phyloP scores from a whole-genome alignment of 768 basidiomycete genomes.

The Pleurotus eryngii region DNA sequence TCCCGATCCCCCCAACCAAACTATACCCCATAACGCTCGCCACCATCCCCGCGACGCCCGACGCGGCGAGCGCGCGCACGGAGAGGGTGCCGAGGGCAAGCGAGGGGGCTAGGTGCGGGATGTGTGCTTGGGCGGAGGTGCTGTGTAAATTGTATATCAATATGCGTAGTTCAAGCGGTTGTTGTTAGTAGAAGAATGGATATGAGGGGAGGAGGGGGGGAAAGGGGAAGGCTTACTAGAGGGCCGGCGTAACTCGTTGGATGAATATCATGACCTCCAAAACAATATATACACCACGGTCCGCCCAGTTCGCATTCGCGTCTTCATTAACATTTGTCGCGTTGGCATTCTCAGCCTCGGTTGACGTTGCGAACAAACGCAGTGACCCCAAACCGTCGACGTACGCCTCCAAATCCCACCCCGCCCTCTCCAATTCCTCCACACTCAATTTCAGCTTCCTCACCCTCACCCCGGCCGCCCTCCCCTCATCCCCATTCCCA shows the following conservation, averaged over 20 bases:
- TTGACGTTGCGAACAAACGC: no score
- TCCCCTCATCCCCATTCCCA: no score
- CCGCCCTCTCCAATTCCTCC: background rate
- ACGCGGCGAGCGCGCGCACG: constrained; percentile 4
- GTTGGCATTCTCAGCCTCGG: no score
- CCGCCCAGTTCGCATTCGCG: no score
- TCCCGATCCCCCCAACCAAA: background rate
- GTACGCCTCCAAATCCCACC: constrained; percentile 2
- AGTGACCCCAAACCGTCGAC: background rate
- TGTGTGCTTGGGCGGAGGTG: constrained; percentile 5
- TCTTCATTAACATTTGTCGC: no score
- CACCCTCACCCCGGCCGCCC: no score
- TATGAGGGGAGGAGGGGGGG: background rate
- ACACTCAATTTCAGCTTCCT: background rate
- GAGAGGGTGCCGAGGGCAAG: constrained; percentile 9
- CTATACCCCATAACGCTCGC: constrained; percentile 10
- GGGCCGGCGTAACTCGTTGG: no score
- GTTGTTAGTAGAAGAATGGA: background rate
- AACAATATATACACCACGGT: background rate
- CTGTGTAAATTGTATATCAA: background rate
- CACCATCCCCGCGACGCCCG: constrained; percentile 2
- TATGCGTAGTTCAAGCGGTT: background rate
- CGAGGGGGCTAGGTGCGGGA: constrained; percentile 1
- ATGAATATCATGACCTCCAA: no score
- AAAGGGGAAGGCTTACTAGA: background rate